Evolutionary conservation across 2,329 filamentous ascomycete genomes (phyloP).

Genomic region (Aspergillus amoenus): DNA sequence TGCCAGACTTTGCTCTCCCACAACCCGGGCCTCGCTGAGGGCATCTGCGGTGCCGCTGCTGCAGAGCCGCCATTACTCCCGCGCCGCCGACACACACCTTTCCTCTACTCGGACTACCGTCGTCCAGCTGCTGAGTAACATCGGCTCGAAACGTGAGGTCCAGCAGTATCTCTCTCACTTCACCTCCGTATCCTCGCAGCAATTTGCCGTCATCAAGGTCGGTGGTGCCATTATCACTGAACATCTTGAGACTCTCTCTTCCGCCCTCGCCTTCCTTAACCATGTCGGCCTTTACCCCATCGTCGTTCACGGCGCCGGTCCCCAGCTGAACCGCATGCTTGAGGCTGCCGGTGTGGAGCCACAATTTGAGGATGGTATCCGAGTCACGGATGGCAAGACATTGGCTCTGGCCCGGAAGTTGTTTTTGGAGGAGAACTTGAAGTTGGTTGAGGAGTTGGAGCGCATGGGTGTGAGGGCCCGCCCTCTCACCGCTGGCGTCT

Average conservation of each 20-base stretch:
- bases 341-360: conserved; percentile 91
- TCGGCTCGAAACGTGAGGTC: conserved; percentile 92
- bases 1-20: conserved; percentile 27
- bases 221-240: conserved; percentile 95
- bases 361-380: conserved; percentile 93
- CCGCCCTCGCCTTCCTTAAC: conserved; percentile 85
- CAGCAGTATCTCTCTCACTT: conserved; percentile 98
- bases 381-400: conserved; percentile 94
- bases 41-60: conserved; percentile 28
- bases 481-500: conserved; percentile 84
- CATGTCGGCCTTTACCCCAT: conserved; percentile 93
- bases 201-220: conserved; percentile 98
- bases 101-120: conserved; percentile 73
- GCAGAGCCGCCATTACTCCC: conserved; percentile 46
- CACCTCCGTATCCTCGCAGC: conserved; percentile 91
- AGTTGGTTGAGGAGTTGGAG: conserved; percentile 85
- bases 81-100: conserved; percentile 51
- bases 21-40: conserved; percentile 25
- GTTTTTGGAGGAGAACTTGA: conserved; percentile 93
- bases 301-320: conserved; percentile 91
- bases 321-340: conserved; percentile 89
- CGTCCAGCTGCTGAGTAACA: conserved; percentile 88
- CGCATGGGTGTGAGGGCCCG: conserved; percentile 84
- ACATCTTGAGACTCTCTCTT: conserved; percentile 86
- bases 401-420: conserved; percentile 85